A percentile compares a stretch with the other conserved stretches of the same genome.
Conservation (phyloP, 2,329 filamentous ascomycete species). For the Cytospora mali region DNA sequence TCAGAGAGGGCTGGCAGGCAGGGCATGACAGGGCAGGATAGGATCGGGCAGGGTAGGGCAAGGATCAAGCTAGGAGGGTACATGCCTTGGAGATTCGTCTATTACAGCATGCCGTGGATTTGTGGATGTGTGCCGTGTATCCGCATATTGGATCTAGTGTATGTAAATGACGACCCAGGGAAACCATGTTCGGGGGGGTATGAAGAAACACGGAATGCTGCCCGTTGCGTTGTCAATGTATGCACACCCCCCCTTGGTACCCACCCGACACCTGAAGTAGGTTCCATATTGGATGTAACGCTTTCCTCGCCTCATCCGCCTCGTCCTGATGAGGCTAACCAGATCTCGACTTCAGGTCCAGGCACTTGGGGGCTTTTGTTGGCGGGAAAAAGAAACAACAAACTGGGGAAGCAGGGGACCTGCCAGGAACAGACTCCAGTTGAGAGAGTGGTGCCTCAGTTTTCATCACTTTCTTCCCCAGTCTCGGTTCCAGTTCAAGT, state of each 20-base stretch:
- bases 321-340: slow-evolving; percentile 26
- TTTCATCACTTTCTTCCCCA: neutral
- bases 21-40: slow-evolving; percentile 3
- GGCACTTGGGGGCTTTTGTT: slow-evolving; percentile 16
- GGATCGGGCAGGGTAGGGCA: slow-evolving; percentile 1
- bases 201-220: slow-evolving; percentile 15
- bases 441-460: no score
- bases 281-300: slow-evolving; percentile 23
- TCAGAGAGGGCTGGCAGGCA: slow-evolving; percentile 11
- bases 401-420: slow-evolving; percentile 17
- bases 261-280: slow-evolving; percentile 13
- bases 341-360: slow-evolving; percentile 16
- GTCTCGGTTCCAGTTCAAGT: neutral
- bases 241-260: slow-evolving; percentile 12
- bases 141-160: neutral
- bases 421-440: slow-evolving; percentile 2
- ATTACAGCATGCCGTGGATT: neutral
- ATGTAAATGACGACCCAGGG: neutral
- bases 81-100: neutral
- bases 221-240: slow-evolving; percentile 13
- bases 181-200: slow-evolving; percentile 4
- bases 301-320: slow-evolving; percentile 28
- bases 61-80: neutral
- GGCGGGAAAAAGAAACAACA: slow-evolving; percentile 20
- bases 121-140: neutral